phyloP scores from a whole-genome alignment of 306 rosid species.

The Prunus mira region DNA sequence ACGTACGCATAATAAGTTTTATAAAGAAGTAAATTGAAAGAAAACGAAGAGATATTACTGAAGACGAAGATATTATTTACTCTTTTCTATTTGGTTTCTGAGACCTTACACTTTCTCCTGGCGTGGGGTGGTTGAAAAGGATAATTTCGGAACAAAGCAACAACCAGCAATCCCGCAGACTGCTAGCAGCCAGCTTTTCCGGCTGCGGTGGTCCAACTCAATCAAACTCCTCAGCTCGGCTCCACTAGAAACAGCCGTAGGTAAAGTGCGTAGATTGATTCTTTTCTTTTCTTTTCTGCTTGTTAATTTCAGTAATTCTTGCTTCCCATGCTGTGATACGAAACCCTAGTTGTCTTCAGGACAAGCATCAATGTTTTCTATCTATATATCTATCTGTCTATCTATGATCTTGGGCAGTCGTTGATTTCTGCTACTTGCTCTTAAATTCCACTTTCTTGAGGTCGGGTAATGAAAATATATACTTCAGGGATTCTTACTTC shows the following conservation, averaged over 20 bases:
- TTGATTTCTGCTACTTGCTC: not conserved
- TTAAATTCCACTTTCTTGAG: too few relatives aligned
- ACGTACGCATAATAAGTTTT: not conserved
- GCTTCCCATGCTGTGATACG: not conserved
- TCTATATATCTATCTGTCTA: not conserved
- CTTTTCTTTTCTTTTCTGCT: not conserved
- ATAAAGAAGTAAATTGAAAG: not conserved
- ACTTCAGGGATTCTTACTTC: not conserved
- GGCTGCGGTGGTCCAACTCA: not conserved
- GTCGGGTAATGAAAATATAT: too few relatives aligned
- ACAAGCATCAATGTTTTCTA: not conserved
- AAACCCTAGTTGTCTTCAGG: not conserved
- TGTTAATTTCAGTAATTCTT: not conserved
- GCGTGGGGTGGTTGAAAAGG: not conserved
- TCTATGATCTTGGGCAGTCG: not conserved
- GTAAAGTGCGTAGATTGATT: not conserved
- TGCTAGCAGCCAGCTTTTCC: not conserved
- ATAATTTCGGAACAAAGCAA: not conserved
- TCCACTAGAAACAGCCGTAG: not conserved
- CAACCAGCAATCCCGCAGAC: not conserved
- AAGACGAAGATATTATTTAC: too few relatives aligned
- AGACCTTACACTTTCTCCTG: not conserved
- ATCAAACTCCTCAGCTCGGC: not conserved
- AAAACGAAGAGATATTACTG: not conserved
- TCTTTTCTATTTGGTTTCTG: not conserved